Percentiles rank a stretch among this genome's conserved stretches.
These are phyloP conservation scores for Mrakia blollopis DNA, from an alignment of 768 basidiomycete genomes.

Conservation along the genomic window DNA sequence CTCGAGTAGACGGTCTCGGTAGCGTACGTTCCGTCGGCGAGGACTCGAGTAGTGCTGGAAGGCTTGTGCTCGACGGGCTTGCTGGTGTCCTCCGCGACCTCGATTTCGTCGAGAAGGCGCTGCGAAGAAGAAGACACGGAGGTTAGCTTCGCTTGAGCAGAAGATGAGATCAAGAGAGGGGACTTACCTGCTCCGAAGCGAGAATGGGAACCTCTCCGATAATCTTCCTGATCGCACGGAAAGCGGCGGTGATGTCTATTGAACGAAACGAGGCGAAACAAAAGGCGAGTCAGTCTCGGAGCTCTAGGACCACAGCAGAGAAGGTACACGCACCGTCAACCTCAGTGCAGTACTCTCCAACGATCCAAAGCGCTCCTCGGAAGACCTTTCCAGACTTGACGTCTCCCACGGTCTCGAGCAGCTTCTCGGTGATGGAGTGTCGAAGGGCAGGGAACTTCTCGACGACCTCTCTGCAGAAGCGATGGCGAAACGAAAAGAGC, in stretches of 20 bases:
- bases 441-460: slow-evolving; percentile 93
- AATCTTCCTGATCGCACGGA: slow-evolving; percentile 74
- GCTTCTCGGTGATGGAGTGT: slow-evolving; percentile 72
- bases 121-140: slow-evolving; percentile 28
- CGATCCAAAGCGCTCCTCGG: slow-evolving; percentile 92
- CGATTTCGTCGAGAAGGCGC: slow-evolving; percentile 67
- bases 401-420: slow-evolving; percentile 70
- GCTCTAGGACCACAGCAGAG: background rate
- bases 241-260: slow-evolving; percentile 62
- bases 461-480: slow-evolving; percentile 69
- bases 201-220: slow-evolving; percentile 97
- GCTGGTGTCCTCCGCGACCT: slow-evolving; percentile 52
- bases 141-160: background rate
- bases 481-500: background rate
- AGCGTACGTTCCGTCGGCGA: slow-evolving; percentile 96
- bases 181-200: slow-evolving; percentile 68
- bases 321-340: slow-evolving; percentile 48
- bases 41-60: slow-evolving; percentile 55
- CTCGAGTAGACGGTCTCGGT: slow-evolving; percentile 84
- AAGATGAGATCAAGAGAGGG: background rate
- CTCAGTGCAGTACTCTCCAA: slow-evolving; percentile 80
- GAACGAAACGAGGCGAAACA: background rate
- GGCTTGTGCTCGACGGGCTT: slow-evolving; percentile 52
- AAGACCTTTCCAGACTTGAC: slow-evolving; percentile 97
- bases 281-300: slow-evolving; percentile 20